These are phyloP conservation scores for Heimioporus sp. DNA, from an alignment of 768 basidiomycete species.

Conservation along the genomic window DNA sequence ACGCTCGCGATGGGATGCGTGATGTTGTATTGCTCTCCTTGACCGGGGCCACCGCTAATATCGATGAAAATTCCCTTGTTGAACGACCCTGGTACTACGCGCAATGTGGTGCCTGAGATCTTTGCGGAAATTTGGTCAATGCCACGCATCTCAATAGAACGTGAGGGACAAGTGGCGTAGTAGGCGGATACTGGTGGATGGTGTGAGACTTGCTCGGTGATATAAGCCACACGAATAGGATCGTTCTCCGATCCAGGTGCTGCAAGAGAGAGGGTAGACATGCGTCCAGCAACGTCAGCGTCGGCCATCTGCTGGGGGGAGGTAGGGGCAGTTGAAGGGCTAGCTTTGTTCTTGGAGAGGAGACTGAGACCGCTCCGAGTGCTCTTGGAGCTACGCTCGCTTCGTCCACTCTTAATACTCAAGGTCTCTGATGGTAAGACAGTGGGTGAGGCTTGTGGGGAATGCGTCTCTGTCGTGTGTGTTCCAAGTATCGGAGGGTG, in stretches of 20 bases:
- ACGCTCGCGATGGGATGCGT: conserved; percentile 88
- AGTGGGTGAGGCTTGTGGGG: conserved; percentile 22
- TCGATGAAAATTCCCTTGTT: conserved; percentile 90
- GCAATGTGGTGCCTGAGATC: conserved; percentile 83
- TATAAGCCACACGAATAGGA: conserved; percentile 65
- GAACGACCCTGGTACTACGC: conserved; percentile 75
- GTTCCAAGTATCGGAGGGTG: conserved; percentile 46
- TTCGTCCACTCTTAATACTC: conserved; percentile 48
- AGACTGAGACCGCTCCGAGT: conserved; percentile 55
- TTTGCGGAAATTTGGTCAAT: conserved; percentile 94
- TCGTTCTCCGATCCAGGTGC: conserved; percentile 32
- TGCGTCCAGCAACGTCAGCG: conserved; percentile 44
- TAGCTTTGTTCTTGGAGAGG: conserved; percentile 46
- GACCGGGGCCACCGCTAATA: conserved; percentile 69
- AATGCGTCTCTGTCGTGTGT: conserved; percentile 31
- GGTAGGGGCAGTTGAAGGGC: conserved; percentile 36
- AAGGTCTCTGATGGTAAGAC: conserved; percentile 43
- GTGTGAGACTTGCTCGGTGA: conserved; percentile 95
- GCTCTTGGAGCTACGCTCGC: conserved; percentile 60
- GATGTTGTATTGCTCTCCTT: conserved; percentile 82
- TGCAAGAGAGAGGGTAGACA: conserved; percentile 61
- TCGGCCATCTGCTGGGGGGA: conserved; percentile 45
- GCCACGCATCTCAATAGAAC: conserved; percentile 69
- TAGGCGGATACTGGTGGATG: conserved; percentile 94
- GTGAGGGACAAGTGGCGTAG: conserved; percentile 72